Base-by-base conservation (phyloP, 179 eudicot genomes). In the Pouteria campechiana region DNA sequence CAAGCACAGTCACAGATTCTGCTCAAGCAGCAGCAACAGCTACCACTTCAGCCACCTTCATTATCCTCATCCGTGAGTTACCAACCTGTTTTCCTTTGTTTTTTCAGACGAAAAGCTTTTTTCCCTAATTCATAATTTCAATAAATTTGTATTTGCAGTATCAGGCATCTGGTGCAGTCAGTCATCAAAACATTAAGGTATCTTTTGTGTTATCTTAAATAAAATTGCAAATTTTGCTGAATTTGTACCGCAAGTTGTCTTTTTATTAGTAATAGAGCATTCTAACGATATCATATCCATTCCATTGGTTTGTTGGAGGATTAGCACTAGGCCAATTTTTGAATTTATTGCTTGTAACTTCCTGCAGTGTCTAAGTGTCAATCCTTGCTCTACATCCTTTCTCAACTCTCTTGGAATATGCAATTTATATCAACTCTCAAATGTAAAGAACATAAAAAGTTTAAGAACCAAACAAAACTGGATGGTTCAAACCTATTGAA, bases 101-200 rank as follows among this genome's bases (percentile, higher is more conserved):
- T 17, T 58, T 17, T 12, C 17, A 23, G 23, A 52, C 17, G 11
- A 20, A 24, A 12, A 43, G 32, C 32, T 6, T 1, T 21, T 36
- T 43, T 17, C 22, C 32, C 48, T 29, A 43, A 19, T 32, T 42
- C 37, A 25, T 47, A 25, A 36, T 41, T 48, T 25, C 4, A 22
- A 34, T 41, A 32, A 22, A 12, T 27, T 50, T 47, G 44, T 18
- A 31, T 46, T 71, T 50, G 19, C 78, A 81, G 97, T 78, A 75
- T 64, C 89, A 70, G 59, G 58, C 61, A 63, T 50, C 81, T 8
- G 74, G 78, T 48, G 67, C 57, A 53, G 24, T 50, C 17, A 63
- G 79, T 24, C 76, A 59, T 42, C 73, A 61, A 32, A 61, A 40
- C 42, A 34, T 38, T 37, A 93, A 82, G 98, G 95, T 86, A 65